phyloP scores from a whole-genome alignment of 805 yeast genomes.

The Starmerella roubikii region DNA sequence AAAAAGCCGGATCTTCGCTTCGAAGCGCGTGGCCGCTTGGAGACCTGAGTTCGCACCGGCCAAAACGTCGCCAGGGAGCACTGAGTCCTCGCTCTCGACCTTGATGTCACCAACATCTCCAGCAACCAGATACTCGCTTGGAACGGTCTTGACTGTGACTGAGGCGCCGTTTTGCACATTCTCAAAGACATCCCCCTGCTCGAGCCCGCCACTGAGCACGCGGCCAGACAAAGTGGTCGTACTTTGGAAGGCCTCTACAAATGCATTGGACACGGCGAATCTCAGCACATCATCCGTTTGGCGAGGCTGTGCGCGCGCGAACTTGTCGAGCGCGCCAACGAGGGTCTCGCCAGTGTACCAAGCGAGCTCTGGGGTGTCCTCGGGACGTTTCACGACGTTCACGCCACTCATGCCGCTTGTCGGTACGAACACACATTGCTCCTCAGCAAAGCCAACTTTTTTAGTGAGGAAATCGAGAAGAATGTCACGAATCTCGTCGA shows the following conservation, averaged over 20 bases:
- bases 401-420: slow-evolving; percentile 57
- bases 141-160: slow-evolving; percentile 14
- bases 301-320: slow-evolving; percentile 12
- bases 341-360: slow-evolving; percentile 41
- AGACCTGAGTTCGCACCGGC: slow-evolving; percentile 36
- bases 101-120: slow-evolving; percentile 44
- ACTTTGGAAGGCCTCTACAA: slow-evolving; percentile 35
- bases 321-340: slow-evolving; percentile 25
- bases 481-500: slow-evolving; percentile 36
- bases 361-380: slow-evolving; percentile 8
- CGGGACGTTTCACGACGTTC: slow-evolving; percentile 35
- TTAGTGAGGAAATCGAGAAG: slow-evolving; percentile 38
- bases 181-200: slow-evolving; percentile 51
- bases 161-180: slow-evolving; percentile 17
- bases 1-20: slow-evolving; percentile 50
- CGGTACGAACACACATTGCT: slow-evolving; percentile 43
- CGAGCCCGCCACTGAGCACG: slow-evolving; percentile 52
- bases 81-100: slow-evolving; percentile 28
- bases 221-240: slow-evolving; percentile 50
- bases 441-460: slow-evolving; percentile 36
- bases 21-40: slow-evolving; percentile 35
- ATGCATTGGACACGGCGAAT: slow-evolving; percentile 51
- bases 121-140: slow-evolving; percentile 32
- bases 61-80: slow-evolving; percentile 56
- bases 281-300: slow-evolving; percentile 28